Evolutionary conservation across 1,284 basidiomycete genomes (phyloP).

Genomic region (Papiliotrema fonsecae): DNA sequence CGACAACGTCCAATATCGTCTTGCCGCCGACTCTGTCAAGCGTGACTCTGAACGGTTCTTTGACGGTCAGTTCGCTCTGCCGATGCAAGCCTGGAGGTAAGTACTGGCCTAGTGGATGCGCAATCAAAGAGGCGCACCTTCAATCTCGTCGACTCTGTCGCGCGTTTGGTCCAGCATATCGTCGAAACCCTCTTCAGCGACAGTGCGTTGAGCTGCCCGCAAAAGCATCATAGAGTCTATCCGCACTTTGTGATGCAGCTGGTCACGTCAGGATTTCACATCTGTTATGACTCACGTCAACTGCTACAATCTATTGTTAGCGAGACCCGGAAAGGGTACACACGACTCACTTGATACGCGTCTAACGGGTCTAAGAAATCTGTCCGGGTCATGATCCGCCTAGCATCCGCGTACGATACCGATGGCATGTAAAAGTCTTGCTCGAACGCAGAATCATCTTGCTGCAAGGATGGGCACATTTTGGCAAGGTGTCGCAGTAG

Average conservation of each 20-base stretch:
- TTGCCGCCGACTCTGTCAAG: slow-evolving; percentile 26
- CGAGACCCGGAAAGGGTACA: neutral
- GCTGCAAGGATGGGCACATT: slow-evolving; percentile 12
- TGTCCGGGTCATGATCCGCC: slow-evolving; percentile 70
- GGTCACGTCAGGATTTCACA: neutral
- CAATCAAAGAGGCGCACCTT: slow-evolving; percentile 39
- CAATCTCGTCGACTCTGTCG: slow-evolving; percentile 60
- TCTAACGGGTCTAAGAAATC: slow-evolving; percentile 65
- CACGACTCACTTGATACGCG: slow-evolving; percentile 41
- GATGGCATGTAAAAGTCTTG: slow-evolving; percentile 31
- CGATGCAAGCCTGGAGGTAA: slow-evolving; percentile 41
- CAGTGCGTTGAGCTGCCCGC: slow-evolving; percentile 63
- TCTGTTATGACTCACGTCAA: slow-evolving; percentile 58
- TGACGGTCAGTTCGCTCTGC: slow-evolving; percentile 46
- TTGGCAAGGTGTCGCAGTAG: slow-evolving; percentile 36
- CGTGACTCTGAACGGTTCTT: slow-evolving; percentile 44
- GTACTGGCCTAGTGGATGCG: neutral
- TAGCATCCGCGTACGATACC: slow-evolving; percentile 43
- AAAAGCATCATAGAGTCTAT: slow-evolving; percentile 72
- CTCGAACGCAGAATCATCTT: slow-evolving; percentile 5
- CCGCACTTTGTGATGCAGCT: slow-evolving; percentile 67
- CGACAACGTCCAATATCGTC: slow-evolving; percentile 37
- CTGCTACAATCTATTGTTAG: slow-evolving; percentile 63
- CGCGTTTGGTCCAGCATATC: slow-evolving; percentile 64
- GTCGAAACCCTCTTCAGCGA: slow-evolving; percentile 66